These are phyloP conservation scores for Coemansia sp. DNA, from an alignment of 192 early-diverging fungal species.

Conservation along the genomic window DNA sequence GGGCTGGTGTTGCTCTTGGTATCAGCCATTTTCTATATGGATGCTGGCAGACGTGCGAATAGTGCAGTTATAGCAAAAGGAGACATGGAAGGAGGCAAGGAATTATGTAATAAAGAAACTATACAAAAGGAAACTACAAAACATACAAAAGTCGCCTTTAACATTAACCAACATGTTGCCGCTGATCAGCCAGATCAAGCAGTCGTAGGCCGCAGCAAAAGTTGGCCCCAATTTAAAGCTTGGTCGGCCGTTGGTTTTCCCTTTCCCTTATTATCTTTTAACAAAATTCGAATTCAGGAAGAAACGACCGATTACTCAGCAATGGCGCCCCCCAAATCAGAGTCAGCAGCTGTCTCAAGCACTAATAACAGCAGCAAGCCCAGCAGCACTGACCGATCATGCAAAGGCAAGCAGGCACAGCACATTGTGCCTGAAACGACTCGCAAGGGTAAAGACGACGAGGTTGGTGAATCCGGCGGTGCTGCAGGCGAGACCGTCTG, in stretches of 20 bases:
- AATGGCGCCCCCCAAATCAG: constrained; percentile 1
- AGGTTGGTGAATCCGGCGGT: background rate
- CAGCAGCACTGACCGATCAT: background rate
- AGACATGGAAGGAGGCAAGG: background rate
- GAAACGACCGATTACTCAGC: background rate
- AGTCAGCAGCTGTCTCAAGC: background rate
- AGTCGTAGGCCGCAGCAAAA: background rate
- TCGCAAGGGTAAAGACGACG: background rate
- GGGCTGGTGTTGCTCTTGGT: constrained; percentile 34
- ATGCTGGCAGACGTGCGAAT: background rate
- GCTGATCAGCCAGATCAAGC: background rate
- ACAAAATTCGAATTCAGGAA: background rate
- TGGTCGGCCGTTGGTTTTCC: background rate
- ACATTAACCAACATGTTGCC: background rate
- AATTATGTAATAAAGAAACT: no score
- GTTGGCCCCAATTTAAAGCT: background rate
- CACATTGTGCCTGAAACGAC: background rate
- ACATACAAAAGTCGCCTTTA: no score
- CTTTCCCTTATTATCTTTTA: background rate
- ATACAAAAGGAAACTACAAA: no score
- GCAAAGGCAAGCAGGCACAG: constrained; percentile 10
- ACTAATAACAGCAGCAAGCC: background rate
- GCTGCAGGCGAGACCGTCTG: constrained; percentile 59
- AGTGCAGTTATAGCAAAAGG: background rate
- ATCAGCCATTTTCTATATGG: constrained; percentile 41